A percentile compares a stretch with the other conserved stretches of the same genome.
Conservation (phyloP, 1,284 basidiomycete genomes). For the Calocybe gambosa region DNA sequence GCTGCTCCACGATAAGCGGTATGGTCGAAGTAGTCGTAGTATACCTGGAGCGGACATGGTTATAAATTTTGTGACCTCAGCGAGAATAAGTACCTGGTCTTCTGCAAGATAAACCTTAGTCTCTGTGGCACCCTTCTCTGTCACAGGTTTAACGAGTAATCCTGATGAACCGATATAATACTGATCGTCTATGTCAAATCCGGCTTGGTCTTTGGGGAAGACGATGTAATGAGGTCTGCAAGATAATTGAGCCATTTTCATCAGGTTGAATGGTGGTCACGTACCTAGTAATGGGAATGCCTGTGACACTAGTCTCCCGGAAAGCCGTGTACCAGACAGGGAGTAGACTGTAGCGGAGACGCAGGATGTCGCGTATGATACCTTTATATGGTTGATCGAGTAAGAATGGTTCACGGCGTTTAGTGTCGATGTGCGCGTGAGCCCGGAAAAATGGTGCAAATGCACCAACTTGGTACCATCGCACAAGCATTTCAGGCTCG, state of each 20-base stretch:
- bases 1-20: conserved; percentile 58
- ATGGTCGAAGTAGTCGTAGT: conserved; percentile 90
- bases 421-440: conserved; percentile 97
- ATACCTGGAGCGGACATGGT: conserved; percentile 49
- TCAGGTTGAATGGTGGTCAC: conserved; percentile 14
- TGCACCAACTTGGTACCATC: conserved; percentile 96
- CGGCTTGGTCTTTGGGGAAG: conserved; percentile 83
- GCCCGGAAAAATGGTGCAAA: conserved; percentile 98
- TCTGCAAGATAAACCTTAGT: conserved; percentile 85
- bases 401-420: conserved; percentile 93
- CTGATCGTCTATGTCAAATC: conserved; percentile 91
- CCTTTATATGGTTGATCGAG: conserved; percentile 85
- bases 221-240: conserved; percentile 86
- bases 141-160: conserved; percentile 89
- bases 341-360: conserved; percentile 83
- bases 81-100: conserved; percentile 51
- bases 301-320: conserved; percentile 75
- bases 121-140: conserved; percentile 65
- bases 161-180: conserved; percentile 90
- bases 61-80: neutral
- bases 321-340: conserved; percentile 98
- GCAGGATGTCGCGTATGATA: conserved; percentile 75
- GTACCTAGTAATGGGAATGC: conserved; percentile 76
- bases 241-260: conserved; percentile 4
- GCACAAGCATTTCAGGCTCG: conserved; percentile 86